Base-by-base conservation (phyloP, 306 rosid species). In the Castanea sativa region DNA sequence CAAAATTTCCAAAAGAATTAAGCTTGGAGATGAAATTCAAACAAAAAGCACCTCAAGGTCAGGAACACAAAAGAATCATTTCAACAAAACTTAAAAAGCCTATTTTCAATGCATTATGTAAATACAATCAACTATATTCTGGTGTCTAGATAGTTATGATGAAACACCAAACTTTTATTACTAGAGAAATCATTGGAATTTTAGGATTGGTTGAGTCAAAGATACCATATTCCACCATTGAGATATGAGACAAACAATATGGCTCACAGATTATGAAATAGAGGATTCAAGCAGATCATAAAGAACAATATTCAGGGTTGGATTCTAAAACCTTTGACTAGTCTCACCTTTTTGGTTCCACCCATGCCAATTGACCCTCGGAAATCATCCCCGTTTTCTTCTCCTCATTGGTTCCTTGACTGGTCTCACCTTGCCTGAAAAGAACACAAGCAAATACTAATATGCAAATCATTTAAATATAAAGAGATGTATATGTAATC, bases 1-100 rank as follows among this genome's bases (percentile, higher is more conserved):
- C 38, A 88, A 78, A 74, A 79, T 74, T 77, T 75, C 73, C 29
- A 73, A 61, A 71, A 38, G 77, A 60, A 73, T 57, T 52, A 53
- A 69, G 41, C 57, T 75, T 75, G 68, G 33, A 57, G 78, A 82
- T 81, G 67, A 43, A n/a, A 27, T 63, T 21, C 72, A 83, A 55
- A 52, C 5, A 20, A 45, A 43, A 75, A 70, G 63, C 69, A 81
- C 55, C 76, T 64, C 78, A 80, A 11, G 29, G 64, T 74, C 73
- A 64, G 20, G 15, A 63, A 29, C 30, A 45, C 33, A 18, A 67
- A 67, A 18, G 52, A 67, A 16, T 33, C 49, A n/a, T 9, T 45
- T 33, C 3, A 9, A 33, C 27, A 67, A 18, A 33, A 67, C 51
- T 49, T 7, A 33, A 21, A 21, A 33, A 67, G 72, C n/a, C 8